Evolutionary conservation across 257 asterid species (phyloP).

Genomic region (Handroanthus guayacan): DNA sequence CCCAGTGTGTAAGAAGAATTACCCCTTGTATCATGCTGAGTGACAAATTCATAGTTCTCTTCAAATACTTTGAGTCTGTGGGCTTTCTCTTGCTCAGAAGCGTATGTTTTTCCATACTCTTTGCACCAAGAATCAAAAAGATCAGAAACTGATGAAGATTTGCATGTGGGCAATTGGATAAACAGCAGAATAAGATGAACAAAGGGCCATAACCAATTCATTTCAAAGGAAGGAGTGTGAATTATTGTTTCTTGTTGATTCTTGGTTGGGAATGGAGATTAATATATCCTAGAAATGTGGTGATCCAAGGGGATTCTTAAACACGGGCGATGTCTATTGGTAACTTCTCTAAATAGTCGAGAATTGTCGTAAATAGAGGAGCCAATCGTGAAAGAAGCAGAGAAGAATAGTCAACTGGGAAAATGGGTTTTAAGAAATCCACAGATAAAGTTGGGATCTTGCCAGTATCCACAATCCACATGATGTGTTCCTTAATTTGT

Average conservation of each 20-base stretch:
- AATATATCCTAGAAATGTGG: slow-evolving; percentile 35
- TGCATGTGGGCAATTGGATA: slow-evolving; percentile 42
- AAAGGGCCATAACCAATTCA: slow-evolving; percentile 53
- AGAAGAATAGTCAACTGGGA: slow-evolving; percentile 12
- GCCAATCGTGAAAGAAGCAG: slow-evolving; percentile 24
- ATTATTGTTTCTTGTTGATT: slow-evolving; percentile 3
- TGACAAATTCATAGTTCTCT: slow-evolving; percentile 61
- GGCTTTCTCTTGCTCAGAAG: slow-evolving; percentile 71
- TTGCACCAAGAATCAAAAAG: slow-evolving; percentile 78
- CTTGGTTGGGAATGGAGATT: slow-evolving; percentile 24
- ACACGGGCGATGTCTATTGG: slow-evolving; percentile 43
- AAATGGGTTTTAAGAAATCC: neutral
- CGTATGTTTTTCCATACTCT: slow-evolving; percentile 67
- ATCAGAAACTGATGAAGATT: slow-evolving; percentile 59
- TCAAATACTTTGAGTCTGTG: slow-evolving; percentile 63
- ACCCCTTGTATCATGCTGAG: slow-evolving; percentile 53
- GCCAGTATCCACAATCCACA: neutral
- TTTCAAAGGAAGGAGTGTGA: slow-evolving; percentile 31
- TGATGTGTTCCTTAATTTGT: too few relatives aligned
- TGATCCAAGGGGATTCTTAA: slow-evolving; percentile 36
- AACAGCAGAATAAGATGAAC: slow-evolving; percentile 46
- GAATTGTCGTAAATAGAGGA: slow-evolving; percentile 18
- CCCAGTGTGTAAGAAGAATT: slow-evolving; percentile 71
- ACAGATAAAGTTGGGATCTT: neutral
- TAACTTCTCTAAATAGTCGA: neutral